phyloP scores from a whole-genome alignment of 495 filamentous ascomycete genomes.

The Neurospora sp. region DNA sequence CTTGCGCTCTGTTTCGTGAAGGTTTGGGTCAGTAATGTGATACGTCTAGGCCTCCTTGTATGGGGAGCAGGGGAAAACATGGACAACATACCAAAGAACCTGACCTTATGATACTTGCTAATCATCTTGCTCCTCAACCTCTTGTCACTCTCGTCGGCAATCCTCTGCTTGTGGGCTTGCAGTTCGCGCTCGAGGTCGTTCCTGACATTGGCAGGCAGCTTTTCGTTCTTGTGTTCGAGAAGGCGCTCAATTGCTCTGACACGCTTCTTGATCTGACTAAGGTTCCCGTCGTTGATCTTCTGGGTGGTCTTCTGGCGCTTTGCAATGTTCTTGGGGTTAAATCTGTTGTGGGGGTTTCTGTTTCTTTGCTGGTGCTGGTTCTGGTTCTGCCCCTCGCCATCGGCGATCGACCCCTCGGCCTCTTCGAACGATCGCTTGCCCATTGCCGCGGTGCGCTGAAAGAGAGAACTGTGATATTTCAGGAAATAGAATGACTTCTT shows the following conservation, averaged over 20 bases:
- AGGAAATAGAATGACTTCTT: not conserved
- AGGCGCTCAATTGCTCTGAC: conserved; percentile 52
- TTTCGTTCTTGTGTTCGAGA: conserved; percentile 45
- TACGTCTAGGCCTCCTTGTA: not conserved
- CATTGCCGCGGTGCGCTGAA: conserved; percentile 3
- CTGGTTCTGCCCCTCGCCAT: conserved; percentile 1
- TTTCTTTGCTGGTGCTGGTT: conserved; percentile 8
- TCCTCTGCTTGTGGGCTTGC: conserved; percentile 60
- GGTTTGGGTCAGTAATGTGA: not conserved
- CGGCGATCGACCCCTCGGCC: conserved; percentile 12
- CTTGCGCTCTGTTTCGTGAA: conserved; percentile 55
- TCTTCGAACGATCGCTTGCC: conserved; percentile 11
- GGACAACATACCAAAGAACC: conserved; percentile 65
- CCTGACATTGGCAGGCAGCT: conserved; percentile 63
- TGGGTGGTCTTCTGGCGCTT: conserved; percentile 26
- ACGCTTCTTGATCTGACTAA: conserved; percentile 45
- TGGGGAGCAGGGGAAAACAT: conserved; percentile 11
- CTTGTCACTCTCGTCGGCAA: conserved; percentile 46
- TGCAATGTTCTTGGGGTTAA: conserved; percentile 11
- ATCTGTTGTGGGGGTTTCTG: not conserved
- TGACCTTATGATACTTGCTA: conserved; percentile 83
- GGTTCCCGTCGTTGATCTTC: conserved; percentile 19
- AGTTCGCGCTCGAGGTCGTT: conserved; percentile 76
- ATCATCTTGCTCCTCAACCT: conserved; percentile 63
- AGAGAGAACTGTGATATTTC: not conserved